Evolutionary conservation across 257 asterid genomes (phyloP), one percentile per base, ranked within the genome.

Genomic region (Gentiana macrophylla): DNA sequence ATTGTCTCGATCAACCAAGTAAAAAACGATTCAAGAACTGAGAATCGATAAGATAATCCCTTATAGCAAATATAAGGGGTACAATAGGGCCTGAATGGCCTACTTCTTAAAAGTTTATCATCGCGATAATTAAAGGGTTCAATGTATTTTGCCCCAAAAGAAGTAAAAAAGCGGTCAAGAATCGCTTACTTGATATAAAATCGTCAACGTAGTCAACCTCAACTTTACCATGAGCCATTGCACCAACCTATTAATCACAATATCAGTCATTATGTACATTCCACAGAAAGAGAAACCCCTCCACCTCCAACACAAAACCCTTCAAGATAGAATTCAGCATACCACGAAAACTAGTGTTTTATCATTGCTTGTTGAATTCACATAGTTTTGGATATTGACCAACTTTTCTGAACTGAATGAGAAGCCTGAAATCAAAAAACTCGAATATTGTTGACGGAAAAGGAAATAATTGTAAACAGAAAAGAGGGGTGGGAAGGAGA

Each of bases 191-290:
- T 49, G 98, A 91, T 52, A 91, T 6, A 70, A 72, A 91, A 63
- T 84, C 98, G 49, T 87, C 95, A 0, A 82, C 89, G 50, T 82
- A 80, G 34, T 82, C 91, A 38, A 61, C 77, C 3, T 80, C 92
- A 67, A 84, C 81, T 82, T 82, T 91, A 37, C 98, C 96, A 72
- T 87, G 92, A 58, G 95, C 72, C 98, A 91, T 87, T 58, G 98
- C 96, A 59, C 98, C 98, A 60, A 91, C 80, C 98, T 91, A 70
- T 60, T 67, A 51, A 37, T 53, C 38, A 66, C 37, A 52, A 52
- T 2, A 55, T 34, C 58, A 50, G 52, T 59, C 34, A 49, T 58
- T 43, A 38, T 24, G 35, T 13, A 56, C 46, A 52, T 49, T 54
- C 48, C 55, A 52, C 53, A 12, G 24, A 50, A 60, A 49, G 35